These are phyloP conservation scores for Xylaria grammica DNA, from an alignment of 495 filamentous ascomycete species.

Conservation along the genomic window DNA sequence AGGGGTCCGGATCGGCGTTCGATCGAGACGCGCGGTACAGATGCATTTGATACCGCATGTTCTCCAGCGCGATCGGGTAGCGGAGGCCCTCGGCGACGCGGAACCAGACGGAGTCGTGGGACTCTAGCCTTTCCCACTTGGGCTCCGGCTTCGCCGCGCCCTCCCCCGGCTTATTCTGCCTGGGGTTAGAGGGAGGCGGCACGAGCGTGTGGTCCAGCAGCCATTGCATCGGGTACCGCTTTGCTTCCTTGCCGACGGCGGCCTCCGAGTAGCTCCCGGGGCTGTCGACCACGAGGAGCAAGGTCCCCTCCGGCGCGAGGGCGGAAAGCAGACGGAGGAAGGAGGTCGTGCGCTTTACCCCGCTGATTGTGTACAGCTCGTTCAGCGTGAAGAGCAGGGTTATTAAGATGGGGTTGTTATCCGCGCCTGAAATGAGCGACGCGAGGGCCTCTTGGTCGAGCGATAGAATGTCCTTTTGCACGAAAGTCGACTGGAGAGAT, in stretches of 20 bases:
- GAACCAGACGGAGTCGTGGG: conserved; percentile 84
- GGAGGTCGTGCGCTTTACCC: conserved; percentile 71
- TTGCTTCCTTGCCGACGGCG: conserved; percentile 62
- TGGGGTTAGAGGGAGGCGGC: neutral
- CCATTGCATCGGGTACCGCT: conserved; percentile 92
- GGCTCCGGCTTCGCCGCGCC: neutral
- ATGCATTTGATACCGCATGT: conserved; percentile 94
- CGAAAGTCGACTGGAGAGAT: conserved; percentile 55
- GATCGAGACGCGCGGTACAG: conserved; percentile 63
- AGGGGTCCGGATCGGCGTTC: too few species aligned
- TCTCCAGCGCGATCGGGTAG: conserved; percentile 87
- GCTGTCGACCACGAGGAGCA: conserved; percentile 89
- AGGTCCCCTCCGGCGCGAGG: conserved; percentile 57
- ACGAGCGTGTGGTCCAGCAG: conserved; percentile 84
- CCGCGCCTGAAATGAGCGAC: conserved; percentile 25
- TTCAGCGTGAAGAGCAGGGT: conserved; percentile 97
- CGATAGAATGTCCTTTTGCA: conserved; percentile 66
- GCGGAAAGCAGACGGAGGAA: conserved; percentile 72
- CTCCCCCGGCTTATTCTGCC: neutral
- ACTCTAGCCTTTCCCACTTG: conserved; percentile 73
- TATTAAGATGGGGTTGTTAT: conserved; percentile 59
- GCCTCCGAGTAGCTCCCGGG: conserved; percentile 90
- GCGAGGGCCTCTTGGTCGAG: conserved; percentile 48
- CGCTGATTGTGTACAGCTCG: conserved; percentile 81
- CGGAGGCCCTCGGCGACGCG: conserved; percentile 66